Percentiles rank a stretch among this genome's conserved stretches.
Evolutionary conservation across 1,284 basidiomycete genomes (phyloP).

Genomic region (Stereum hirsutum): DNA sequence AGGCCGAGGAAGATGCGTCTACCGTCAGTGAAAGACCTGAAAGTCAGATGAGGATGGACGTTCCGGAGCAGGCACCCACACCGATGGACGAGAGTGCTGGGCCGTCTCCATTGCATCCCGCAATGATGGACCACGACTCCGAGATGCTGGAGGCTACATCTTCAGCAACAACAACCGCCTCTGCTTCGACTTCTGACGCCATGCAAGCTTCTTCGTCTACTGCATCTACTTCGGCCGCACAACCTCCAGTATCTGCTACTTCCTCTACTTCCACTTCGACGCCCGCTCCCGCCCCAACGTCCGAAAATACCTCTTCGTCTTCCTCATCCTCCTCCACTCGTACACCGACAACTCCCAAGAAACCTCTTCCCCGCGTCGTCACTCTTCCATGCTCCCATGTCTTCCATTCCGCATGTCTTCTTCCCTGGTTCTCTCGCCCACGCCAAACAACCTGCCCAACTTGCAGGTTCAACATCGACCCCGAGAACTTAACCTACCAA

Average conservation of each 20-base stretch:
- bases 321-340: conserved; percentile 9
- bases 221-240: too few relatives aligned
- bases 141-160: too few relatives aligned
- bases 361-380: conserved; percentile 33
- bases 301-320: background rate
- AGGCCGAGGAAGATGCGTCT: too few relatives aligned
- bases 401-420: conserved; percentile 66
- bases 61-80: too few relatives aligned
- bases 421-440: conserved; percentile 73
- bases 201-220: background rate
- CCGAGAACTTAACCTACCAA: conserved; percentile 55
- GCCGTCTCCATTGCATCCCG: too few relatives aligned
- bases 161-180: background rate
- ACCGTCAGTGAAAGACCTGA: too few relatives aligned
- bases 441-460: conserved; percentile 73
- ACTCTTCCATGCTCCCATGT: conserved; percentile 69
- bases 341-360: conserved; percentile 17
- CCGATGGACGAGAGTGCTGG: too few relatives aligned
- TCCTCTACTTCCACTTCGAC: too few relatives aligned
- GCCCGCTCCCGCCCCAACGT: too few relatives aligned
- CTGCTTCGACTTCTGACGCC: background rate
- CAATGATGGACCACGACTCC: too few relatives aligned
- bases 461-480: conserved; percentile 73
- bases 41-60: too few relatives aligned
- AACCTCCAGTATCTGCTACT: too few relatives aligned